Conservation (phyloP, 108 stramenopile genomes). For the Pseudonitzschia pungens region DNA sequence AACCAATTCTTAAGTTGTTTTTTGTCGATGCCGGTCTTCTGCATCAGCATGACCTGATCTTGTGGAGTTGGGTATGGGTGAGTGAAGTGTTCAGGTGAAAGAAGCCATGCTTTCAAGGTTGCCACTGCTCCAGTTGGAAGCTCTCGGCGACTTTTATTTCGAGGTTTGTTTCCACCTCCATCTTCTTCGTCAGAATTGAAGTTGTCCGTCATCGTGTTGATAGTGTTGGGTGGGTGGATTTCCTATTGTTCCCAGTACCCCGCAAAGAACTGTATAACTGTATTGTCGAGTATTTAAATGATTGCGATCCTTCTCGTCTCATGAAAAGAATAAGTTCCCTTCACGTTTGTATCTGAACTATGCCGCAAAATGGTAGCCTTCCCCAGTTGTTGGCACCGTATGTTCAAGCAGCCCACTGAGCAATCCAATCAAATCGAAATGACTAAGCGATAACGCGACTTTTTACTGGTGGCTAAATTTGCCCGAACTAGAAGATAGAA, state of each 20-base stretch:
- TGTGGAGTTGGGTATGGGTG: conserved; percentile 93
- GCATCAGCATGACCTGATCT: conserved; percentile 91
- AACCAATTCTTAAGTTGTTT: conserved; percentile 97
- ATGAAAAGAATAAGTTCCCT: background rate
- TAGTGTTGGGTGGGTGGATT: background rate
- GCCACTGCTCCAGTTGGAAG: conserved; percentile 88
- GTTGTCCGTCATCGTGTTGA: conserved; percentile 2
- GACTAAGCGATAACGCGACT: background rate
- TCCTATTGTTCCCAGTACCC: background rate
- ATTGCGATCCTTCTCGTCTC: background rate
- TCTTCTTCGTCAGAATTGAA: conserved; percentile 36
- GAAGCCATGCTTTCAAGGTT: conserved; percentile 88
- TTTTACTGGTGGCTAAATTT: background rate
- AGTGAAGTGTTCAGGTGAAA: conserved; percentile 87
- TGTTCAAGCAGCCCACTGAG: background rate
- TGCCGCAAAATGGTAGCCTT: background rate
- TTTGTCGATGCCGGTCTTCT: conserved; percentile 92
- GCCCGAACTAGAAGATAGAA: background rate
- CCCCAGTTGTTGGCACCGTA: background rate
- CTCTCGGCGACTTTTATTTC: conserved; percentile 84
- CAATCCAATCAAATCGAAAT: background rate
- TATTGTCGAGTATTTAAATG: background rate
- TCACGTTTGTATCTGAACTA: background rate
- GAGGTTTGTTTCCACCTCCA: conserved; percentile 28
- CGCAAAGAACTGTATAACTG: background rate